These are phyloP conservation scores for Marasmius sp. DNA, from an alignment of 1,284 basidiomycete species.

Conservation along the genomic window DNA sequence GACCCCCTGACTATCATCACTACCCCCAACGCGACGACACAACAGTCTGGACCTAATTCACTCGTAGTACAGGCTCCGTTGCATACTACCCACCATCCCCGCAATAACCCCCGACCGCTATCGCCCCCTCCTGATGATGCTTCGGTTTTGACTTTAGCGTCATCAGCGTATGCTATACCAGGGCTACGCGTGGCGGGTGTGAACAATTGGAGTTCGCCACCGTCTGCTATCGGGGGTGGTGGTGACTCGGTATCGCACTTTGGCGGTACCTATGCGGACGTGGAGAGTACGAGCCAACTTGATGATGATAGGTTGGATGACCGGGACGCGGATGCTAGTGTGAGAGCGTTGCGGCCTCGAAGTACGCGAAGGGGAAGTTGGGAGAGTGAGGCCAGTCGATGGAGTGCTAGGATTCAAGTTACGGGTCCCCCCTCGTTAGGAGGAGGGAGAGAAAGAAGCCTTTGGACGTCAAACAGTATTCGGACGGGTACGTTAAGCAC, in stretches of 20 bases:
- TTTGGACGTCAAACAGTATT: slow-evolving; percentile 59
- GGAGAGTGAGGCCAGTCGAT: slow-evolving; percentile 80
- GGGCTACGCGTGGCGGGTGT: slow-evolving; percentile 42
- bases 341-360: slow-evolving; percentile 74
- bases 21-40: not conserved
- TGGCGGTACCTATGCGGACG: slow-evolving; percentile 52
- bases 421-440: slow-evolving; percentile 44
- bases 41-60: not conserved
- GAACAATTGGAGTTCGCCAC: slow-evolving; percentile 41
- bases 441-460: slow-evolving; percentile 50
- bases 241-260: slow-evolving; percentile 76
- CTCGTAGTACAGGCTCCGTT: slow-evolving; percentile 72
- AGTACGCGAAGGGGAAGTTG: slow-evolving; percentile 81
- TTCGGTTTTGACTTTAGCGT: slow-evolving; percentile 88
- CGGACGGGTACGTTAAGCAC: slow-evolving; percentile 51
- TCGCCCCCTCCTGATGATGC: slow-evolving; percentile 91
- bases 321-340: slow-evolving; percentile 73
- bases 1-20: slow-evolving; percentile 23
- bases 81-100: slow-evolving; percentile 88
- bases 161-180: slow-evolving; percentile 82
- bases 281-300: slow-evolving; percentile 62
- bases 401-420: slow-evolving; percentile 69
- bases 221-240: slow-evolving; percentile 51
- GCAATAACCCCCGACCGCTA: slow-evolving; percentile 91
- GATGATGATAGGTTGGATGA: slow-evolving; percentile 65